A percentile compares a stretch with the other conserved stretches of the same genome.
Conservation (phyloP, 768 basidiomycete genomes). For the Leccinum variicolor region DNA sequence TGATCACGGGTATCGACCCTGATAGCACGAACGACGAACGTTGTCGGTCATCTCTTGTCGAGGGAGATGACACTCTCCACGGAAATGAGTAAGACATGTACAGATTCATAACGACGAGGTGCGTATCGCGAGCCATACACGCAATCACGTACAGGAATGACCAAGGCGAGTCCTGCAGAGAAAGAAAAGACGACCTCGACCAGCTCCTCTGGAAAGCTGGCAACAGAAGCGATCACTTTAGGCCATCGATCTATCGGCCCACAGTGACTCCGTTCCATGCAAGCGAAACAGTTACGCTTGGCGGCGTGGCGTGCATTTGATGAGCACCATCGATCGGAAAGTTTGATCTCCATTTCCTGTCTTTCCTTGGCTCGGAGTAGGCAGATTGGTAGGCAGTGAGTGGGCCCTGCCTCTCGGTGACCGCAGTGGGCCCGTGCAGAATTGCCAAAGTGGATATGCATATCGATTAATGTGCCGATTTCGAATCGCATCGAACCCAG, state of each 20-base stretch:
- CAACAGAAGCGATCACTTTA: constrained; percentile 7
- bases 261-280: constrained; percentile 14
- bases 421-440: not conserved
- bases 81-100: not conserved
- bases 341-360: constrained; percentile 10
- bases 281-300: constrained; percentile 15
- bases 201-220: constrained; percentile 12
- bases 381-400: not conserved
- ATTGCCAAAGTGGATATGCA: constrained; percentile 27
- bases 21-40: no score
- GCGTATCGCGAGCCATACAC: not conserved
- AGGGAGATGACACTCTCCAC: not conserved
- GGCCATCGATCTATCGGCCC: constrained; percentile 8
- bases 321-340: constrained; percentile 12
- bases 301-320: constrained; percentile 6
- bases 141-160: not conserved
- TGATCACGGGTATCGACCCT: not conserved
- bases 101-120: not conserved
- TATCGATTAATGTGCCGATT: not conserved
- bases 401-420: constrained; percentile 8
- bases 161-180: not conserved
- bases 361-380: constrained; percentile 17
- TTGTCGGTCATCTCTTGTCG: not conserved
- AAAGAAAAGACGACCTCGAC: constrained; percentile 16
- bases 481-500: constrained; percentile 22